phyloP scores from a whole-genome alignment of 2,329 filamentous ascomycete species.

The Parastagonospora avenae region DNA sequence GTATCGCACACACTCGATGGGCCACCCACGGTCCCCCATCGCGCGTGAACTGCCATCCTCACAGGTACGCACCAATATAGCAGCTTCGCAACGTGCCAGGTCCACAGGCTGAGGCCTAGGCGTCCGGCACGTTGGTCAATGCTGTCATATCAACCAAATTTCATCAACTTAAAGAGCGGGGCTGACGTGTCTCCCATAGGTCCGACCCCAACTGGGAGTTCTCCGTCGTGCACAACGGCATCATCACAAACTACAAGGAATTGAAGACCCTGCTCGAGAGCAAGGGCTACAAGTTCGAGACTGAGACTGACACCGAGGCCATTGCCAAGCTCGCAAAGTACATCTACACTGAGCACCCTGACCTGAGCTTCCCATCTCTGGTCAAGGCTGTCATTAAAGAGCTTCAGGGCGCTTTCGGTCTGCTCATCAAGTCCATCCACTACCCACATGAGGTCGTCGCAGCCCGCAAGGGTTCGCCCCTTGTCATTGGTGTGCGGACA shows the following conservation, averaged over 20 bases:
- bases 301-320: slow-evolving; percentile 98
- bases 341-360: slow-evolving; percentile 91
- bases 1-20: slow-evolving; percentile 99
- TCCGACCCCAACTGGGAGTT: slow-evolving; percentile 97
- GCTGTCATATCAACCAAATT: slow-evolving; percentile 11
- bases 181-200: slow-evolving; percentile 54
- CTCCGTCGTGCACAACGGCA: slow-evolving; percentile 97
- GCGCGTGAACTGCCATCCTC: slow-evolving; percentile 95
- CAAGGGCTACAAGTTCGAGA: slow-evolving; percentile 99
- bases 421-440: slow-evolving; percentile 97
- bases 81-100: slow-evolving; percentile 2
- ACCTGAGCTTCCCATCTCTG: slow-evolving; percentile 93
- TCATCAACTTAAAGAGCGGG: slow-evolving; percentile 1
- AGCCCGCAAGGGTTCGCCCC: slow-evolving; percentile 95
- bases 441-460: slow-evolving; percentile 98
- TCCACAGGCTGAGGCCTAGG: slow-evolving; percentile 19
- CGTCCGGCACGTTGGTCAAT: slow-evolving; percentile 7
- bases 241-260: slow-evolving; percentile 99
- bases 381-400: slow-evolving; percentile 98
- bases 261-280: slow-evolving; percentile 87
- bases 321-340: slow-evolving; percentile 99
- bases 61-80: slow-evolving; percentile 74
- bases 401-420: slow-evolving; percentile 95
- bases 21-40: slow-evolving; percentile 96
- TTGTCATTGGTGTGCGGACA: slow-evolving; percentile 96